Base-by-base conservation (phyloP, 345 rosid species). In the Eucalyptus viminalis region DNA sequence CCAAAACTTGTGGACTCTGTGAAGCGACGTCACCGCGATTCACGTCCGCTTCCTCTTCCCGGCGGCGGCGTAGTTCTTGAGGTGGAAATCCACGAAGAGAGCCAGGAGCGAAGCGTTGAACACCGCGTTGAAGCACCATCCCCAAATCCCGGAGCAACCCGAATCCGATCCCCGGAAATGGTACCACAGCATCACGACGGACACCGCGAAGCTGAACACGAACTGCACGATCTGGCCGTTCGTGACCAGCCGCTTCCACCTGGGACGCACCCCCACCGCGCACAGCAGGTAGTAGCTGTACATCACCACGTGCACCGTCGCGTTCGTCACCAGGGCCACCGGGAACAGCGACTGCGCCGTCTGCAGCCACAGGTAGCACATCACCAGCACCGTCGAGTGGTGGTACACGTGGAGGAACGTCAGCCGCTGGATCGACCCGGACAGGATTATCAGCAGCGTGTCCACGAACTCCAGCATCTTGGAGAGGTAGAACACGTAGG, bases 361-460 rank as follows among this genome's bases (percentile, higher is more conserved):
- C 47, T 87, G 58, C 2, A 96, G 87, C 91, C 94, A 93, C 29
- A 94, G 15, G 89, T 93, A 96, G 81, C 96, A 95, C 96, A 96
- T 95, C 87, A 94, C 86, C 14, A 95, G 90, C 29, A 94, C 96
- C 62, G 93, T 92, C 2, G 97, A 88, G 90, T 96, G 98, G 90
- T 96, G 98, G 94, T 93, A 96, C 5, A 96, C 95, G 90, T 96
- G 98, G 87, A 96, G 98, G 89, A 96, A 94, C 10, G 95, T 91
- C 31, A 95, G 93, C 72, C 97, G 87, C 50, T 89, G 89, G 88
- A 24, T 85, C 44, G 96, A 93, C 34, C 91, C 92, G 34, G 94
- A 87, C 24, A 94, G 44, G 58, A 95, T 88, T 58, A 96, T 96
- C 86, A 95, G 81, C 21, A 96, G 89, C 87, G 98, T 96, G 89